phyloP scores from a whole-genome alignment of 306 rosid genomes.

The Trifolium pratense region DNA sequence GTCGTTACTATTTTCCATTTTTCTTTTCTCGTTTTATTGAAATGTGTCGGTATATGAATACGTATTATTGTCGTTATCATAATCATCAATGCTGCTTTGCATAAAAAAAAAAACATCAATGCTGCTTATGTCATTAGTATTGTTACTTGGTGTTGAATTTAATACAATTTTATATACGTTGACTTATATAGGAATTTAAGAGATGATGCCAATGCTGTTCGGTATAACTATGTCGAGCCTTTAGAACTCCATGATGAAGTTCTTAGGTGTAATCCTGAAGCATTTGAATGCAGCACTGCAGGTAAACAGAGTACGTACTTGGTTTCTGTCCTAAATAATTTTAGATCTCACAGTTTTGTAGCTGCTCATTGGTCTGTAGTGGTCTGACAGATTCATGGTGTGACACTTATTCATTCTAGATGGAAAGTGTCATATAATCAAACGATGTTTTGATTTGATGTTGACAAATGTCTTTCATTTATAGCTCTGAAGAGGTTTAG shows the following conservation, averaged over 20 bases:
- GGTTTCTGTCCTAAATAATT: conserved; percentile 41
- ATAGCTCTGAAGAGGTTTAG: conserved; percentile 13
- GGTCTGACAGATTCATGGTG: conserved; percentile 13
- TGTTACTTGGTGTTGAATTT: conserved; percentile 16
- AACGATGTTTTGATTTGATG: conserved; percentile 33
- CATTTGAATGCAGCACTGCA: conserved; percentile 69
- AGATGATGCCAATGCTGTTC: conserved; percentile 61
- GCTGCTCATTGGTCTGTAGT: conserved; percentile 29
- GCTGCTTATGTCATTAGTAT: conserved; percentile 19
- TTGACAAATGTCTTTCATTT: conserved; percentile 24
- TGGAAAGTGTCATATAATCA: background rate
- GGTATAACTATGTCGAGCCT: conserved; percentile 56
- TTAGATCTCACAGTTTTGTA: conserved; percentile 30
- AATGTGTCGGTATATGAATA: background rate
- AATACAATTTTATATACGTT: conserved; percentile 26
- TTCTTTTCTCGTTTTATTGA: conserved; percentile 26
- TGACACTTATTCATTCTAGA: conserved; percentile 19
- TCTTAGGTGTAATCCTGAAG: conserved; percentile 76
- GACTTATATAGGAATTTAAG: conserved; percentile 71
- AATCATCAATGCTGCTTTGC: conserved; percentile 8
- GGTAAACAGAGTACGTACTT: conserved; percentile 83
- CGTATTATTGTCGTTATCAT: background rate
- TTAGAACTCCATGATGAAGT: conserved; percentile 78
- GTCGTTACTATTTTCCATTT: background rate
- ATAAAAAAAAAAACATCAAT: too few species aligned